Evolutionary conservation across 176 grass and related monocot species (phyloP).

Genomic region (Avena eriantha): DNA sequence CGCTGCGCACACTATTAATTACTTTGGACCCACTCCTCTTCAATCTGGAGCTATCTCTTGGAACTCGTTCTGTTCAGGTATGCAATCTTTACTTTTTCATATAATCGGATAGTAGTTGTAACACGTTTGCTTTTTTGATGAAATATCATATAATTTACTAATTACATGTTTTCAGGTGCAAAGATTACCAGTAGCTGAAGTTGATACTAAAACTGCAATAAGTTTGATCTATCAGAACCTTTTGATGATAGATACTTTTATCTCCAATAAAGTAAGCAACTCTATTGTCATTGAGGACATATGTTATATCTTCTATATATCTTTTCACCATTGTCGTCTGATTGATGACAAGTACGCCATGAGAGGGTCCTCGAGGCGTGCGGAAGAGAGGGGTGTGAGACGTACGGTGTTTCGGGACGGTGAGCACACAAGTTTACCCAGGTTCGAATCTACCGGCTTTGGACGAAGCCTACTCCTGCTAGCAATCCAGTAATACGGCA

Average conservation of each 20-base stretch:
- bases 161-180: slow-evolving; percentile 22
- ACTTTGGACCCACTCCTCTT: slow-evolving; percentile 62
- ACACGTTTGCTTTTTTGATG: slow-evolving; percentile 14
- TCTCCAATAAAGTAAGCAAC: slow-evolving; percentile 63
- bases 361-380: no score
- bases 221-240: slow-evolving; percentile 80
- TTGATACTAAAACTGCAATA: slow-evolving; percentile 49
- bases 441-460: no score
- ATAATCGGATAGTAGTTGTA: slow-evolving; percentile 2
- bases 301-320: neutral
- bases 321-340: neutral
- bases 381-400: no score
- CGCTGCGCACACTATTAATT: slow-evolving; percentile 50
- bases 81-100: slow-evolving; percentile 47
- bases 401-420: no score
- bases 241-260: slow-evolving; percentile 58
- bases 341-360: no score
- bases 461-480: no score
- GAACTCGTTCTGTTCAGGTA: slow-evolving; percentile 49
- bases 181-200: slow-evolving; percentile 61
- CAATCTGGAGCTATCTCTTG: slow-evolving; percentile 73
- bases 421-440: no score
- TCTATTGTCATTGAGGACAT: neutral
- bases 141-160: slow-evolving; percentile 9
- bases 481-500: no score